Evolutionary conservation across 2,329 filamentous ascomycete genomes (phyloP), one percentile per base, ranked within the genome.

Genomic region (Dryadomyces sulphureus): DNA sequence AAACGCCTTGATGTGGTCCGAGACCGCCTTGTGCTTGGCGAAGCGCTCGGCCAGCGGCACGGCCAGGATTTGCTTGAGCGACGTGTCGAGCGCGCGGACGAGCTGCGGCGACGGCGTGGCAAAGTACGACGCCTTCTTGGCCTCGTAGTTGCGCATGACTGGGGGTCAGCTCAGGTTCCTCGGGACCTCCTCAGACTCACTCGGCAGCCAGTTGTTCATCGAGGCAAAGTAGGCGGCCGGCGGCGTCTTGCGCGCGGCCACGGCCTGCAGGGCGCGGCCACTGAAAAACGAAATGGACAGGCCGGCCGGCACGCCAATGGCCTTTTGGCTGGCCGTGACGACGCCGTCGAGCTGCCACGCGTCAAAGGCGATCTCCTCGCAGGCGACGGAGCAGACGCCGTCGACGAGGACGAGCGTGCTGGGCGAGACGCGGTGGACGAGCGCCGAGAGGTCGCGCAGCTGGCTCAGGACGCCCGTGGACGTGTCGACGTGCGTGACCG

Each of bases 121-220:
- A 60, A 98, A 98, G 72, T 98, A 98, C 2, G 88, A 94, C 34
- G 92, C 79, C 70, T 96, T 98, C 71, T 89, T 87, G 53, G 87
- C 86, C 69, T 98, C 92, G 65, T 98, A 98, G 68, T 95, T 96
- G 68, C 92, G 80, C 90, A 98, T 96, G 65, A 98, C 83, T 85
- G 49, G 19, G 2, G 3, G 36, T 27, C n/a, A 39, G 43, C 7
- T n/a, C n/a, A n/a, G n/a, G n/a, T n/a, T n/a, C n/a, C n/a, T n/a
- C n/a, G n/a, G n/a, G n/a, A n/a, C n/a, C n/a, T n/a, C n/a, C n/a
- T n/a, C n/a, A 48, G 48, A 65, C 75, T 57, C 71, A 86, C 81
- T 92, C 41, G 90, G 90, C 48, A 89, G 70, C 92, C 92, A 98
- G 67, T 96, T 96, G 73, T 88, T 89, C 72, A 95, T 86, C 12